Evolutionary conservation across 805 yeast genomes (phyloP).

Genomic region (Saccharomycopsis synnaedendra): DNA sequence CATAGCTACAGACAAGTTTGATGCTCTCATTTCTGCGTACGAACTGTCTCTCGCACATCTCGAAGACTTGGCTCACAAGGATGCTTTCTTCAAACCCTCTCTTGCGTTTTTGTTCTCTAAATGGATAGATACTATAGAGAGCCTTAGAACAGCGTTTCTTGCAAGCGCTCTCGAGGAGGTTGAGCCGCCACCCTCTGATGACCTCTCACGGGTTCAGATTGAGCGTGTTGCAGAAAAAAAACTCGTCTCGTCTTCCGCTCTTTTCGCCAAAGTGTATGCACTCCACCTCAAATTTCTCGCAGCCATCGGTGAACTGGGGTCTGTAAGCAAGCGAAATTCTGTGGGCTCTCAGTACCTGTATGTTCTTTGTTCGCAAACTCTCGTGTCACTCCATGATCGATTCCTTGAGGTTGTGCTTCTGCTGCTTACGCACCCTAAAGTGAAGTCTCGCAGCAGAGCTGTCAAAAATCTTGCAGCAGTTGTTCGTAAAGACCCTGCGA

Average conservation of each 20-base stretch:
- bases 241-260: not conserved
- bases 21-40: conserved; percentile 7
- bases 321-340: not conserved
- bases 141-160: conserved; percentile 1
- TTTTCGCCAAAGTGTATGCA: not conserved
- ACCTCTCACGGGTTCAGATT: conserved; percentile 1
- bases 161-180: not conserved
- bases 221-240: conserved; percentile 8
- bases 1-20: conserved; percentile 6
- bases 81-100: conserved; percentile 2
- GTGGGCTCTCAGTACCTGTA: conserved; percentile 1
- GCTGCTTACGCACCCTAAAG: conserved; percentile 36
- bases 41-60: not conserved
- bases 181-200: not conserved
- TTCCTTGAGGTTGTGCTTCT: conserved; percentile 39
- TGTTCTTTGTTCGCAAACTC: conserved; percentile 10
- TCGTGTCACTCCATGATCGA: conserved; percentile 35
- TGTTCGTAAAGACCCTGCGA: conserved; percentile 37
- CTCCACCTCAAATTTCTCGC: conserved; percentile 3
- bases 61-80: conserved; percentile 5
- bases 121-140: conserved; percentile 17
- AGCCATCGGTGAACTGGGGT: not conserved
- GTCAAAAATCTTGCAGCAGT: conserved; percentile 49
- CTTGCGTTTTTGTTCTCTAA: conserved; percentile 15
- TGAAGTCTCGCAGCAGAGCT: conserved; percentile 50